phyloP scores from a whole-genome alignment of 768 basidiomycete genomes.

The Coprinopsis cinerea region DNA sequence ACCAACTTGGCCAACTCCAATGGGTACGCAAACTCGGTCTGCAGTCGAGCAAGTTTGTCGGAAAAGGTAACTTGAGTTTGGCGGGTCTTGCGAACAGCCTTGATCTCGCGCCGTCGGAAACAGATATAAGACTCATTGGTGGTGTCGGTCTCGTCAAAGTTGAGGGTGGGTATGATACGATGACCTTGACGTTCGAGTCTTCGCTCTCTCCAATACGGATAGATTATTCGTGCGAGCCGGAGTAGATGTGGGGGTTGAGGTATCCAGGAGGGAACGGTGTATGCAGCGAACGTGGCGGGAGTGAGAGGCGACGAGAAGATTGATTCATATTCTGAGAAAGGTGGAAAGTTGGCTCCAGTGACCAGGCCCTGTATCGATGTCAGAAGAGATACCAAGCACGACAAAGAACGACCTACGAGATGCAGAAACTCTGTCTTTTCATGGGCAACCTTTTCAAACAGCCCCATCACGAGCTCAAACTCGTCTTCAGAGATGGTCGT shows the following conservation, averaged over 20 bases:
- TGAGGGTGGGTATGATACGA: conserved; percentile 80
- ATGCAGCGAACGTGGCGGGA: conserved; percentile 63
- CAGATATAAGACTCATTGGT: conserved; percentile 94
- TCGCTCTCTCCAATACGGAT: conserved; percentile 88
- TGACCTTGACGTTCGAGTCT: conserved; percentile 76
- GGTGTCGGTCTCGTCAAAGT: conserved; percentile 87
- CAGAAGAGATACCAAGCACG: conserved; percentile 45
- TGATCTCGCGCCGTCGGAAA: conserved; percentile 92
- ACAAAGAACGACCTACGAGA: conserved; percentile 52
- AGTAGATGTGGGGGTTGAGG: conserved; percentile 58
- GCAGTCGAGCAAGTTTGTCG: conserved; percentile 81
- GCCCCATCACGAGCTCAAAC: conserved; percentile 92
- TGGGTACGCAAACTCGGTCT: conserved; percentile 66
- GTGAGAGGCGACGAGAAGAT: conserved; percentile 56
- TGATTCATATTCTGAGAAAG: conserved; percentile 69
- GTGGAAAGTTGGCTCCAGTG: conserved; percentile 63
- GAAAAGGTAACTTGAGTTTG: conserved; percentile 85
- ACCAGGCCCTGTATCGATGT: too few species aligned
- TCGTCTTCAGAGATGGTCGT: conserved; percentile 81
- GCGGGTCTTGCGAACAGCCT: conserved; percentile 90
- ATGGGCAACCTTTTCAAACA: conserved; percentile 88
- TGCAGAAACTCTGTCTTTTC: conserved; percentile 88
- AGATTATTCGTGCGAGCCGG: conserved; percentile 66
- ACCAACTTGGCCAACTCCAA: conserved; percentile 68
- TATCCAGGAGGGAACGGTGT: conserved; percentile 60